phyloP scores from a whole-genome alignment of 2,329 filamentous ascomycete species.

The Lojkania enalia region DNA sequence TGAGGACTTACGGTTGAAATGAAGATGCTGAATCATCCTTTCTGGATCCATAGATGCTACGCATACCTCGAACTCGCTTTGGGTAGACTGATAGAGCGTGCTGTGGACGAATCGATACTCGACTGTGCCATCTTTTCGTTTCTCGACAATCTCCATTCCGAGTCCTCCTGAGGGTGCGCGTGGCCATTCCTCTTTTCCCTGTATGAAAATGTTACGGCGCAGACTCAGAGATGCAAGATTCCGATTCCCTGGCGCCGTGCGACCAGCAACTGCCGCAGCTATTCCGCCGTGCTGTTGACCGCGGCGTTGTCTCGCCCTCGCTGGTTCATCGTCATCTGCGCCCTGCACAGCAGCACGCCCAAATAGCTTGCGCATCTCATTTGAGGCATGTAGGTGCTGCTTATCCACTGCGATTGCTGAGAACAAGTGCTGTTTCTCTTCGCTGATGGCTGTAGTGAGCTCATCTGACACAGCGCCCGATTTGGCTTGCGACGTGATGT shows the following conservation, averaged over 20 bases:
- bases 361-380: conserved; percentile 85
- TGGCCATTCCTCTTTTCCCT: conserved; percentile 87
- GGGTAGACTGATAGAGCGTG: conserved; percentile 70
- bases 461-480: conserved; percentile 21
- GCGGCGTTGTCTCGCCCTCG: conserved; percentile 56
- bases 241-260: conserved; percentile 59
- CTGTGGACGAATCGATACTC: conserved; percentile 82
- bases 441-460: conserved; percentile 29
- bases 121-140: conserved; percentile 59
- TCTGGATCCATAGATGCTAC: conserved; percentile 87
- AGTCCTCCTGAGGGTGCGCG: conserved; percentile 77
- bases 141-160: conserved; percentile 72
- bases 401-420: conserved; percentile 65
- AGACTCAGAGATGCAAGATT: conserved; percentile 72
- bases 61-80: conserved; percentile 73
- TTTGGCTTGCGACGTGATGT: conserved; percentile 32
- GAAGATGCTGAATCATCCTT: conserved; percentile 74
- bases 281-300: conserved; percentile 64
- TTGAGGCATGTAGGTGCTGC: conserved; percentile 78
- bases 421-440: conserved; percentile 53
- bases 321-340: conserved; percentile 56
- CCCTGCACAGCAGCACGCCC: conserved; percentile 65
- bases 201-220: conserved; percentile 80
- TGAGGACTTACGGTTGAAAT: conserved; percentile 59
- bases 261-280: conserved; percentile 58